Evolutionary conservation across 2,329 filamentous ascomycete species (phyloP).

Genomic region (Chaetomium sp.): DNA sequence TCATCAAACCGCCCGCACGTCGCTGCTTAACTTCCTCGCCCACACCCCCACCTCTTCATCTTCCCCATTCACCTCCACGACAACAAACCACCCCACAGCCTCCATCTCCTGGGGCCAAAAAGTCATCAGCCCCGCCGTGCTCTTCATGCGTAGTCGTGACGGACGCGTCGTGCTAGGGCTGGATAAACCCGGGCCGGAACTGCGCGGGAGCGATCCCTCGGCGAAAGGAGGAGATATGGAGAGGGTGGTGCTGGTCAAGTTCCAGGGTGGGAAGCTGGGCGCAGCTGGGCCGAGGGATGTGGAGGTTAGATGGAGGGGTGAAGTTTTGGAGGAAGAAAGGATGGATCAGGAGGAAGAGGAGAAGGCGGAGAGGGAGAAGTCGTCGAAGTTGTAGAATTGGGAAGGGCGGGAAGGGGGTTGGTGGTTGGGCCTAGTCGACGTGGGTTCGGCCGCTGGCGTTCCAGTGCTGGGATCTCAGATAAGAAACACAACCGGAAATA

Average conservation of each 20-base stretch:
- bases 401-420: not conserved
- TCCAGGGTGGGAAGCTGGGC: conserved; percentile 36
- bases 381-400: conserved; percentile 6
- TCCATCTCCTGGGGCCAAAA: conserved; percentile 52
- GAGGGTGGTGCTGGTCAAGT: conserved; percentile 51
- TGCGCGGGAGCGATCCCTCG: conserved; percentile 33
- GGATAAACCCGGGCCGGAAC: conserved; percentile 52
- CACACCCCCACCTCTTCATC: conserved; percentile 30
- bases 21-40: conserved; percentile 48
- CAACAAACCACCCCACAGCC: conserved; percentile 34
- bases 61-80: conserved; percentile 21
- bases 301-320: conserved; percentile 45
- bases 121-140: conserved; percentile 50
- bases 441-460: too few relatives aligned
- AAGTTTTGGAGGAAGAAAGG: conserved; percentile 43
- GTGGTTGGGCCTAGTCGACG: not conserved
- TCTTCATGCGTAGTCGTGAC: conserved; percentile 41
- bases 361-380: conserved; percentile 26
- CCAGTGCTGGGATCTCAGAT: too few relatives aligned
- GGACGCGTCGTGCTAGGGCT: conserved; percentile 47
- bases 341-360: conserved; percentile 20
- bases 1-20: conserved; percentile 38
- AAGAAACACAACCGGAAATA: too few relatives aligned
- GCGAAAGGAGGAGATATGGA: conserved; percentile 50
- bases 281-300: conserved; percentile 37